These are phyloP conservation scores for Exophiala xenobiotica DNA, from an alignment of 2,329 filamentous ascomycete species.

Conservation along the genomic window DNA sequence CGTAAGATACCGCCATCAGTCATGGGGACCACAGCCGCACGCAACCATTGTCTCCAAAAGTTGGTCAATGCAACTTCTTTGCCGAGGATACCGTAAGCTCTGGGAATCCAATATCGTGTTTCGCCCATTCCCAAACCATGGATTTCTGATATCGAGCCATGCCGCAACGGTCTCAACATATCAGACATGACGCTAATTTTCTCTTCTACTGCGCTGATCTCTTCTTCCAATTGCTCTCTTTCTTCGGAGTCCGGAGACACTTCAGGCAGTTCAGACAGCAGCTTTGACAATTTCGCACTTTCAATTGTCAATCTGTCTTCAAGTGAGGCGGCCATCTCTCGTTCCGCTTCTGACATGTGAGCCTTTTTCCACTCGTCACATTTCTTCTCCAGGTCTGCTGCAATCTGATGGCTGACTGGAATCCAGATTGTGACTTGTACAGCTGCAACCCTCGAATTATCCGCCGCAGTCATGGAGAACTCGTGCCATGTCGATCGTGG, in stretches of 20 bases:
- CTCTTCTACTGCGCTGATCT: constrained; percentile 94
- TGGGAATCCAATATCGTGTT: constrained; percentile 91
- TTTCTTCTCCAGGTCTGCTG: constrained; percentile 69
- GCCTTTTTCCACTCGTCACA: constrained; percentile 85
- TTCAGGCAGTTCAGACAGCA: constrained; percentile 78
- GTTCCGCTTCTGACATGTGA: constrained; percentile 98
- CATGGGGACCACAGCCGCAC: constrained; percentile 93
- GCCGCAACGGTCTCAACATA: constrained; percentile 84
- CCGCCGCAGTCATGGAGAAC: constrained; percentile 94
- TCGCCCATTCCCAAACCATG: constrained; percentile 94
- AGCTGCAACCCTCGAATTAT: constrained; percentile 88
- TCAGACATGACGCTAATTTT: constrained; percentile 98
- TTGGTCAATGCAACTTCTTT: constrained; percentile 77
- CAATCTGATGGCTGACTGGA: constrained; percentile 75
- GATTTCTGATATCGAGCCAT: constrained; percentile 94
- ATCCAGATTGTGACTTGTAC: constrained; percentile 93
- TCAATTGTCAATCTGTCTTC: constrained; percentile 85
- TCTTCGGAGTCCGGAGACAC: constrained; percentile 76
- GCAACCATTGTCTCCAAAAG: constrained; percentile 99
- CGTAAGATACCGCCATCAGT: constrained; percentile 79
- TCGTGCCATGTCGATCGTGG: constrained; percentile 98
- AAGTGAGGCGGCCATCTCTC: constrained; percentile 87
- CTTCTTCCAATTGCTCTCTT: constrained; percentile 82
- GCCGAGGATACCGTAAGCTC: constrained; percentile 89
- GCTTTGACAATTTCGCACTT: constrained; percentile 82